Conservation (phyloP, 768 basidiomycete genomes). For the Termitomyces eurrhizus region DNA sequence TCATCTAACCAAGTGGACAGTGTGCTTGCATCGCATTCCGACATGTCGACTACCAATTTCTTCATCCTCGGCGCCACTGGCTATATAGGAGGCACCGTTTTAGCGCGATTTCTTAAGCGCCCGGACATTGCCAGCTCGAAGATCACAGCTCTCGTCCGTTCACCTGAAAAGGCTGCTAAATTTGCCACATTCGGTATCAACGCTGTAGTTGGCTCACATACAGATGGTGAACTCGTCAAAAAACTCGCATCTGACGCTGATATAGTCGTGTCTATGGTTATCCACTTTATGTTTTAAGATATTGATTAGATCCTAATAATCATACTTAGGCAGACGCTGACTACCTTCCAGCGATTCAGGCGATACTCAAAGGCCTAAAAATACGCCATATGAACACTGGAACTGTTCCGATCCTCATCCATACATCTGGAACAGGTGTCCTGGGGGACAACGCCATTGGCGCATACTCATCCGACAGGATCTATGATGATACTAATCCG, state of each 20-base stretch:
- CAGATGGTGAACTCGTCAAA: slow-evolving; percentile 38
- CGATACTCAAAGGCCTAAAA: slow-evolving; percentile 43
- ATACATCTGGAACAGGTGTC: slow-evolving; percentile 35
- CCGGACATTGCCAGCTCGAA: slow-evolving; percentile 30
- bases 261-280: slow-evolving; percentile 12
- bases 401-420: slow-evolving; percentile 38
- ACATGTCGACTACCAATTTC: slow-evolving; percentile 1
- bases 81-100: slow-evolving; percentile 44
- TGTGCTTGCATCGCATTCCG: neutral
- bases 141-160: slow-evolving; percentile 43
- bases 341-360: slow-evolving; percentile 29
- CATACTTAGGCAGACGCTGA: slow-evolving; percentile 39
- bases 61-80: slow-evolving; percentile 24
- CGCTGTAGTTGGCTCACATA: slow-evolving; percentile 39
- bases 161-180: slow-evolving; percentile 38
- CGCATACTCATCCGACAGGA: slow-evolving; percentile 17
- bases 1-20: no score
- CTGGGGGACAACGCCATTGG: slow-evolving; percentile 28
- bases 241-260: slow-evolving; percentile 34
- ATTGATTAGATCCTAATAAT: neutral
- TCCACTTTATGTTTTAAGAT: neutral
- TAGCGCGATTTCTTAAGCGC: slow-evolving; percentile 34
- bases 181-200: slow-evolving; percentile 33
- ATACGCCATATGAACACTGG: slow-evolving; percentile 30
- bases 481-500: slow-evolving; percentile 34